Conservation (phyloP, 1,284 basidiomycete species). For the Coriolopsis trogii region DNA sequence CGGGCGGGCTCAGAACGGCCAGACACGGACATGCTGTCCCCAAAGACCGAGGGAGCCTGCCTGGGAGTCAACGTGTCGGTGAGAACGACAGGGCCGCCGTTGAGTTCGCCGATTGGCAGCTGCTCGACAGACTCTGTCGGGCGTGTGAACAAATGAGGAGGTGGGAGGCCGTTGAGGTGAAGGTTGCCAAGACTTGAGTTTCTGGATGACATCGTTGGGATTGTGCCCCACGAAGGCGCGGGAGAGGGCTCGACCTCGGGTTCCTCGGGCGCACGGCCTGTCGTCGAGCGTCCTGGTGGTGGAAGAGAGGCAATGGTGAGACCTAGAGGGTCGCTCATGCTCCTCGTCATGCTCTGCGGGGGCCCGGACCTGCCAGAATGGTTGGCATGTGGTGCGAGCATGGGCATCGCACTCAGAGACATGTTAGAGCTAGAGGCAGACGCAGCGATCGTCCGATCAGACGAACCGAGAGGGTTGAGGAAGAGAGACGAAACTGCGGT, state of each 20-base stretch:
- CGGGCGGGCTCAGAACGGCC: slow-evolving; percentile 9
- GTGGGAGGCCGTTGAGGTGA: slow-evolving; percentile 9
- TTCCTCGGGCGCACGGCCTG: not conserved
- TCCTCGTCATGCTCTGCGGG: not conserved
- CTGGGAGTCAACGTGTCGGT: slow-evolving; percentile 7
- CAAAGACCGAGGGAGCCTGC: not conserved
- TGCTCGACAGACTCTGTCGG: slow-evolving; percentile 9
- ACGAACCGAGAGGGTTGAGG: not conserved
- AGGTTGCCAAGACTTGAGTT: slow-evolving; percentile 24
- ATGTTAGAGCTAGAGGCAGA: not conserved
- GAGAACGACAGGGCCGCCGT: slow-evolving; percentile 11
- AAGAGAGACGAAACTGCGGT: slow-evolving; percentile 8
- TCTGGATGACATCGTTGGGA: slow-evolving; percentile 2
- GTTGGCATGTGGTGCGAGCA: not conserved
- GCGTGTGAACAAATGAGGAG: slow-evolving; percentile 4
- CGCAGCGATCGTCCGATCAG: not conserved
- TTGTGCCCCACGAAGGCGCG: slow-evolving; percentile 26
- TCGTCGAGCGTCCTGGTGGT: slow-evolving; percentile 1
- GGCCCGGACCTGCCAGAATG: not conserved
- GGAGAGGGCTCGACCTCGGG: slow-evolving; percentile 22
- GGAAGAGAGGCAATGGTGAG: slow-evolving; percentile 6
- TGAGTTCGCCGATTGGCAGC: slow-evolving; percentile 10
- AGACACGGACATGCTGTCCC: slow-evolving; percentile 9
- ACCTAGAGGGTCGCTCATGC: not conserved
- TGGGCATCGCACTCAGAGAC: not conserved